Evolutionary conservation across 2,329 filamentous ascomycete species (phyloP), one percentile per base, ranked within the genome.

Genomic region (Talaromyces sp.): DNA sequence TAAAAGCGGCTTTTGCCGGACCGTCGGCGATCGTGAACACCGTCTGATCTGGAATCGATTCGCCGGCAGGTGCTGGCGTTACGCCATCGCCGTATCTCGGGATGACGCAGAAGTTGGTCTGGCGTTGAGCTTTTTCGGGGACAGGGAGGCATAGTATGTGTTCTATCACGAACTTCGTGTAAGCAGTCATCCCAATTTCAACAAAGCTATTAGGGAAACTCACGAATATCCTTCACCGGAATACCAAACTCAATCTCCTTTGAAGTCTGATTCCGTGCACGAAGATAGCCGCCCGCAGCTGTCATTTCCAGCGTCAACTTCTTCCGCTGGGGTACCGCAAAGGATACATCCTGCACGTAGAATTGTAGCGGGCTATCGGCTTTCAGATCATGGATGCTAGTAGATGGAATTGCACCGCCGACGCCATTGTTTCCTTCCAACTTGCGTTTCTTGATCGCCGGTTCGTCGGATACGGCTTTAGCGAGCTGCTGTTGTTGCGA

Each of bases 71-170:
- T 15, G 75, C 73, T 2, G 78, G 72, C 29, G 77, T 81, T 25
- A 86, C 78, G 45, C 83, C 83, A 69, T 85, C 79, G 19, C 78
- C 81, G 60, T 81, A 78, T 31, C 80, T 75, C 2, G 87, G 85
- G 47, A 89, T 80, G 49, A 89, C 75, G 70, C 87, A 84, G 72
- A 88, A 89, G 70, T 87, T 88, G 75, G 85, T 85, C 70, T 88
- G 86, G 63, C 85, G 83, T 67, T 87, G 84, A 3, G 85, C 82
- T 71, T 89, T 89, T 70, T 89, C 87, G 5, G 87, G 87, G 2
- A 89, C 83, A 0, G 87, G 86, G 45, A 89, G 79, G 70, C 85
- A 87, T 69, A 89, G 80, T 59, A 86, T 79, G 72, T 88, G 83
- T 61, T 85, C 85, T 79, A 71, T 29, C 2, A 8, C 40, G 15